Evolutionary conservation across 208 protist species (phyloP), one percentile per base, ranked within the genome.

Genomic region (Trypanosoma cruzi): DNA sequence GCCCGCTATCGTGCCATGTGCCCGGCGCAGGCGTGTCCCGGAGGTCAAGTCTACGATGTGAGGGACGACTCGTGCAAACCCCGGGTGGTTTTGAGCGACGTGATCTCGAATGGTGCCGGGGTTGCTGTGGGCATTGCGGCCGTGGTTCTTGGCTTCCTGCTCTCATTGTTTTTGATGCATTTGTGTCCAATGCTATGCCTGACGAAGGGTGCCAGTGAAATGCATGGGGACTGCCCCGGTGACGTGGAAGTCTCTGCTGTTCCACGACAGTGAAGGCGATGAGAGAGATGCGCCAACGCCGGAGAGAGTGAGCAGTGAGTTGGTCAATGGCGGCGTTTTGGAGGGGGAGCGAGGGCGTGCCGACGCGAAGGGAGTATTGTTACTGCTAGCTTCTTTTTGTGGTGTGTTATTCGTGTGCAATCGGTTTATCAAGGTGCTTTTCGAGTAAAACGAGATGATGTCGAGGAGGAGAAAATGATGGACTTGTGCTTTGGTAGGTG

Each of bases 1-100:
- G 57, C 40, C 16, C 36, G 29, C 11, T 72, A 72, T 56, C 67
- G 67, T 10, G 46, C 56, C 5, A 4, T 64, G 57, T 72, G 67
- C 36, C 57, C 67, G 2, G 4, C 24, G 3, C 55, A 64, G 31
- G 67, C 56, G 16, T 72, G 67, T 42, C 67, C 67, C 20, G 20
- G 3, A 4, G 67, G 67, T 2, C 24, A 57, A 13, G 42, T 72
- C 2, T 72, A 64, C 31, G 67, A 64, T 31, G 55, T 57, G 22
- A 29, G 22, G 24, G 44, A 54, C 44, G 48, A 13, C 10, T 50
- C 46, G 4, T 72, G 67, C 28, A 6, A 1, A 7, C 22, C 44
- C 4, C 40, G 37, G 1, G 14, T 44, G 24, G 10, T 37, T 20
- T 10, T 42, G 3, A 0, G 29, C 4, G 57, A 28, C 11, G 20